Percentiles rank a stretch among this genome's conserved stretches.
Evolutionary conservation across 176 grass and related monocot genomes (phyloP).

Genomic region (Avena eriantha): DNA sequence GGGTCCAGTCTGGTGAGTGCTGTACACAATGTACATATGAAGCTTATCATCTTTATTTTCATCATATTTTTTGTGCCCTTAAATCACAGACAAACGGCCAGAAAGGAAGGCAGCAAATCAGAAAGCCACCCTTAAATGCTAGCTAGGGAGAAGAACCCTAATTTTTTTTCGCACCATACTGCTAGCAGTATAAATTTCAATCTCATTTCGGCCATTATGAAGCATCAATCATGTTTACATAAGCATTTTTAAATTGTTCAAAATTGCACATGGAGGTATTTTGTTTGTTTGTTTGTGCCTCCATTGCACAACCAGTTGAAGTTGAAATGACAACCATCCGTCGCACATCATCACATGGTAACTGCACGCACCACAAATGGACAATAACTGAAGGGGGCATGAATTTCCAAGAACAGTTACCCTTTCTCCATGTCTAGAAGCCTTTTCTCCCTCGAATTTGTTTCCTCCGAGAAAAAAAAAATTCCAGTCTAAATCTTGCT

Average conservation of each 20-base stretch:
- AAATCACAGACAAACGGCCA: neutral
- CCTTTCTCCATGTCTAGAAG: neutral
- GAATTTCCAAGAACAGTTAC: constrained; percentile 24
- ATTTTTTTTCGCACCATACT: neutral
- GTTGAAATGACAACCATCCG: neutral
- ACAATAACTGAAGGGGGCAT: constrained; percentile 25
- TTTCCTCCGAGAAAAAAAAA: constrained; percentile 9
- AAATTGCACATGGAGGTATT: neutral
- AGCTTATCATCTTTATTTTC: neutral
- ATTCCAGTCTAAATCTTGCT: neutral
- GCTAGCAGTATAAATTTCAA: too few relatives aligned
- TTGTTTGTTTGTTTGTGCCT: too few relatives aligned
- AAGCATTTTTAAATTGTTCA: neutral
- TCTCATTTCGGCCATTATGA: neutral
- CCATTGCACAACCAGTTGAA: neutral
- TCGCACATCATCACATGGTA: neutral
- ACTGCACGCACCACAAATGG: constrained; percentile 35
- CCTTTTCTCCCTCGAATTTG: neutral
- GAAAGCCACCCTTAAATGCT: neutral
- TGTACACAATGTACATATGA: neutral
- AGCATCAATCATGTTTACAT: neutral
- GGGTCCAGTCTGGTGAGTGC: constrained; percentile 19
- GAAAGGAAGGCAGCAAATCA: neutral
- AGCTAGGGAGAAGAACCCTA: neutral
- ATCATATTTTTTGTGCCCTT: neutral